phyloP scores from a whole-genome alignment of 148 eudicot species.

The Suaeda aralocaspica region DNA sequence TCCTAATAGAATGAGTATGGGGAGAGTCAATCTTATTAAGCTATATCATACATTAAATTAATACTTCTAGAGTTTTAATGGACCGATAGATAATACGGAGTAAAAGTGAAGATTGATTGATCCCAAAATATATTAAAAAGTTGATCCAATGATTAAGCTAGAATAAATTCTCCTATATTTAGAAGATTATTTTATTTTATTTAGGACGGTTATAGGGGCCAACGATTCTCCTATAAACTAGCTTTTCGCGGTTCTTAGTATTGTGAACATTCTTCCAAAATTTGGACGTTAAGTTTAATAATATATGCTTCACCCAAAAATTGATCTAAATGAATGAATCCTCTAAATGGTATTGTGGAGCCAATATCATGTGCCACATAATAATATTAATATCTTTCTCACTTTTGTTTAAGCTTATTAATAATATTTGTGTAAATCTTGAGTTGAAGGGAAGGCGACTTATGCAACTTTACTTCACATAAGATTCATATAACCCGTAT shows the following conservation, averaged over 20 bases:
- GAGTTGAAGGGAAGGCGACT: no score
- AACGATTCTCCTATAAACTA: not conserved
- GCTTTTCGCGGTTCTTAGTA: not conserved
- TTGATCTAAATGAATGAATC: not conserved
- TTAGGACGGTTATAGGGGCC: conserved; percentile 7
- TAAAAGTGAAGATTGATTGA: not conserved
- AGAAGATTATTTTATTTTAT: not conserved
- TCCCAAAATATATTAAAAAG: no score
- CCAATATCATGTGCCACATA: conserved; percentile 6
- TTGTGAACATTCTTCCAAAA: not conserved
- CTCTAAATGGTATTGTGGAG: conserved; percentile 13
- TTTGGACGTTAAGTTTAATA: not conserved
- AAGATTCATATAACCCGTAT: no score
- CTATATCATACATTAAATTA: no score
- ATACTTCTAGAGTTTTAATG: not conserved
- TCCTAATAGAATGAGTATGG: no score
- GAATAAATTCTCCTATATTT: not conserved
- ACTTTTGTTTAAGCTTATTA: not conserved
- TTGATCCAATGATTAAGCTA: conserved; percentile 1
- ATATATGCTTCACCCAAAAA: conserved; percentile 1
- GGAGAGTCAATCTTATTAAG: no score
- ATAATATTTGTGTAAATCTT: not conserved
- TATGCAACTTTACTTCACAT: no score
- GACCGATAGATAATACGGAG: not conserved
- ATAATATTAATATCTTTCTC: not conserved